A percentile compares a stretch with the other conserved stretches of the same genome.
Conservation (phyloP, 306 rosid species). For the Prosopis cineraria region DNA sequence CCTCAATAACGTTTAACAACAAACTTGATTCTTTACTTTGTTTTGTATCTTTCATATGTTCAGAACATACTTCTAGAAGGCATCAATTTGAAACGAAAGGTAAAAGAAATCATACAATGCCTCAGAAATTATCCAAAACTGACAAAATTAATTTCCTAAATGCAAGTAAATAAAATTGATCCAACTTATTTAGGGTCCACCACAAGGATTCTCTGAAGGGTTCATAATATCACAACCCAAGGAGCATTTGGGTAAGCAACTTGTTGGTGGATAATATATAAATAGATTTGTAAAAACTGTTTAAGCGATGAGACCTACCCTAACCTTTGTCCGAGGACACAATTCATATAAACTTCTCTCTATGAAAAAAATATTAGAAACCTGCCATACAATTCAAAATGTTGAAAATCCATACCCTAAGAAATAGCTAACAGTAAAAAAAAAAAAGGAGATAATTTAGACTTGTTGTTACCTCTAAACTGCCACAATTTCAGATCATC, state of each 20-base stretch:
- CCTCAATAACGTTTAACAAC: conserved; percentile 5
- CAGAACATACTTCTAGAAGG: conserved; percentile 1
- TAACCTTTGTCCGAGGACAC: too few species aligned
- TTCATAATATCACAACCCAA: background rate
- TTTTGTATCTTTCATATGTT: background rate
- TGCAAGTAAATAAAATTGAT: background rate
- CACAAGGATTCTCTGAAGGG: background rate
- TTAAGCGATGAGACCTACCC: too few species aligned
- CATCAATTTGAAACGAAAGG: background rate
- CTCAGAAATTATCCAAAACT: background rate
- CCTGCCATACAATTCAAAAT: background rate
- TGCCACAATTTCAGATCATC: background rate
- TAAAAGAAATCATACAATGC: conserved; percentile 1
- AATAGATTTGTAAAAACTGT: too few species aligned
- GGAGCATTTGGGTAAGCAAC: too few species aligned
- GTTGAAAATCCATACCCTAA: background rate
- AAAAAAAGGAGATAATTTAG: background rate
- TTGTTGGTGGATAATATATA: too few species aligned
- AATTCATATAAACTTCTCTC: too few species aligned
- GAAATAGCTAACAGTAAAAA: background rate
- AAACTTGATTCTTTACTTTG: conserved; percentile 7
- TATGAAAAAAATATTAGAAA: too few species aligned
- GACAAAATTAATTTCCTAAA: background rate
- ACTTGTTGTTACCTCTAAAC: background rate
- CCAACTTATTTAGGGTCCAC: background rate